Percentiles rank a stretch among this genome's conserved stretches.
Evolutionary conservation across 345 rosid genomes (phyloP).

Genomic region (Boechera divaricarpa): DNA sequence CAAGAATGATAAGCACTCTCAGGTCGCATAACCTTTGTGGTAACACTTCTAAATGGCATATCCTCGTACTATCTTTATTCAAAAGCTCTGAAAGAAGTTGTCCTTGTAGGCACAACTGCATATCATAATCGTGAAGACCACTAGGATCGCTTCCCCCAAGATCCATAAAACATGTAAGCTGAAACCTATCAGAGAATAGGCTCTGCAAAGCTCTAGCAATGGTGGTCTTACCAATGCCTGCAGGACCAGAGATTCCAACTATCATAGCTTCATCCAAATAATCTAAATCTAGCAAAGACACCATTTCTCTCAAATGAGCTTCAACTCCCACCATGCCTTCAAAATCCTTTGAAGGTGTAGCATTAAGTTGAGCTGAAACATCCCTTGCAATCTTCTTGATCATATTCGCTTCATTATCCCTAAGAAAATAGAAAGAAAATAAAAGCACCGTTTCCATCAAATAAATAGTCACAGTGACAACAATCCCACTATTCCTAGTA

Average conservation of each 20-base stretch:
- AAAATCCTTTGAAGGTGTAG: conserved; percentile 14
- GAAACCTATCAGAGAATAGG: neutral
- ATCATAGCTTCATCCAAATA: conserved; percentile 13
- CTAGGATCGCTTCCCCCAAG: neutral
- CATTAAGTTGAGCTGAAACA: conserved; percentile 7
- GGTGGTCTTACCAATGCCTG: conserved; percentile 37
- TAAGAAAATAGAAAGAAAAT: neutral
- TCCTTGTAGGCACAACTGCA: neutral
- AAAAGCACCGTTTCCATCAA: neutral
- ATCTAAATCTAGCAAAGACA: conserved; percentile 11
- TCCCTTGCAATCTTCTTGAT: conserved; percentile 28
- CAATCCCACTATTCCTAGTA: too few species aligned
- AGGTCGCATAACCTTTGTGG: neutral
- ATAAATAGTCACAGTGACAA: neutral
- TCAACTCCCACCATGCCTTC: conserved; percentile 29
- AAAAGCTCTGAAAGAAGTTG: conserved; percentile 26
- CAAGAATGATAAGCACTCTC: conserved; percentile 45
- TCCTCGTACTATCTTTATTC: conserved; percentile 11
- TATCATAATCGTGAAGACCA: neutral
- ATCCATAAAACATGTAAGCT: too few species aligned
- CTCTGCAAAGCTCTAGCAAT: conserved; percentile 1
- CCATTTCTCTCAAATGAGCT: neutral
- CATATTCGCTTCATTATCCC: conserved; percentile 26
- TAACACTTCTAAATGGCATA: neutral
- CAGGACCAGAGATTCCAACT: conserved; percentile 15